Evolutionary conservation across 2,329 filamentous ascomycete genomes (phyloP).

Genomic region (Aureobasidium sp.): DNA sequence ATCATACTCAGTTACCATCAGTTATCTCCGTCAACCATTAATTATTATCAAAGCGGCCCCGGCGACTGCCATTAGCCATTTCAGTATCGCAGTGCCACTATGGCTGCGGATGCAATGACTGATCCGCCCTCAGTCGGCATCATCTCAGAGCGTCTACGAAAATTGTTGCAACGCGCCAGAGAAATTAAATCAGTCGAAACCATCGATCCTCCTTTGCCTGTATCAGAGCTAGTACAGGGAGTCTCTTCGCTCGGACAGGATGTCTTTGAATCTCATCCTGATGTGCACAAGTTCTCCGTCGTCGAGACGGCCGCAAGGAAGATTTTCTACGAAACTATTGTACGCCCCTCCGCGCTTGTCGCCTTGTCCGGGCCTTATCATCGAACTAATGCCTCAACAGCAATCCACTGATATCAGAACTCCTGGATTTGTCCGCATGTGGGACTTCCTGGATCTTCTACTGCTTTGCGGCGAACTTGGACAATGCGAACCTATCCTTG

Average conservation of each 20-base stretch:
- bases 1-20: background rate
- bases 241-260: slow-evolving; percentile 24
- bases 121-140: slow-evolving; percentile 24
- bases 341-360: slow-evolving; percentile 41
- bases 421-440: slow-evolving; percentile 72
- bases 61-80: background rate
- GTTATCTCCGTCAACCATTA: background rate
- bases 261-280: slow-evolving; percentile 23
- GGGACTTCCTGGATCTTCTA: slow-evolving; percentile 92
- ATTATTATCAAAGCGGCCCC: background rate
- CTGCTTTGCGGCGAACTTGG: slow-evolving; percentile 67
- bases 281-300: slow-evolving; percentile 44
- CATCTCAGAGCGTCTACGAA: slow-evolving; percentile 30
- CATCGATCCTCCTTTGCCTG: slow-evolving; percentile 40
- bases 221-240: slow-evolving; percentile 30
- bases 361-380: slow-evolving; percentile 12
- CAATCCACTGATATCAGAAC: slow-evolving; percentile 68
- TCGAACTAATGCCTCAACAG: slow-evolving; percentile 38
- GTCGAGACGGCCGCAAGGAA: slow-evolving; percentile 79
- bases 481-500: slow-evolving; percentile 65
- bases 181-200: slow-evolving; percentile 33
- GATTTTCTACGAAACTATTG: slow-evolving; percentile 71
- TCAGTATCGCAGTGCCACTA: background rate
- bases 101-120: slow-evolving; percentile 22
- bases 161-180: slow-evolving; percentile 36